phyloP scores from a whole-genome alignment of 345 rosid genomes.

The Corchorus capsularis region DNA sequence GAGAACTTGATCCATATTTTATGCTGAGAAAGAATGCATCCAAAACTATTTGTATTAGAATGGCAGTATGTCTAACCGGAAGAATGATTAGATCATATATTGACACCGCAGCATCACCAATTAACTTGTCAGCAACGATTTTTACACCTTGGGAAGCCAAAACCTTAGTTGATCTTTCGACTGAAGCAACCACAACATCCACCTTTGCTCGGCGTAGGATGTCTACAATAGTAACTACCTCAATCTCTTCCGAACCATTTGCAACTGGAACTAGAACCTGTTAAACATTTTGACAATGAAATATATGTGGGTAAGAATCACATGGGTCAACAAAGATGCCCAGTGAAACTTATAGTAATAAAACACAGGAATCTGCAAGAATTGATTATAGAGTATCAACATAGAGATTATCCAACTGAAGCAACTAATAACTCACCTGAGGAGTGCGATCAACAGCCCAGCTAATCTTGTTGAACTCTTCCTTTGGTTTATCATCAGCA shows the following conservation, averaged over 20 bases:
- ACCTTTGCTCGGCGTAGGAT: conserved; percentile 82
- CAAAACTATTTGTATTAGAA: not conserved
- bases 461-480: conserved; percentile 75
- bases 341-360: conserved; percentile 5
- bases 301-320: not conserved
- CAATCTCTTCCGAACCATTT: conserved; percentile 84
- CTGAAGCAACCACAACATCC: conserved; percentile 82
- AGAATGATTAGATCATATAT: conserved; percentile 77
- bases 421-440: conserved; percentile 49
- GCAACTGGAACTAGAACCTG: conserved; percentile 91
- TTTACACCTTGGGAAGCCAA: conserved; percentile 71
- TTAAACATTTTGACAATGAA: conserved; percentile 21
- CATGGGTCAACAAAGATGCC: not conserved
- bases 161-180: conserved; percentile 61
- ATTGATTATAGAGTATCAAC: not conserved
- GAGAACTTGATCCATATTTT: not conserved
- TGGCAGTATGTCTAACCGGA: conserved; percentile 53
- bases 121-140: conserved; percentile 76
- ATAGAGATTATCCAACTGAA: not conserved
- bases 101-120: conserved; percentile 57
- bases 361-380: not conserved
- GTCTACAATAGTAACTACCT: conserved; percentile 67
- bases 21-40: conserved; percentile 20
- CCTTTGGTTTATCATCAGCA: conserved; percentile 42
- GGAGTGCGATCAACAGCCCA: conserved; percentile 71